A percentile compares a stretch with the other conserved stretches of the same genome.
phyloP scores from a whole-genome alignment of 768 basidiomycete genomes.

The Mycena galericulata region DNA sequence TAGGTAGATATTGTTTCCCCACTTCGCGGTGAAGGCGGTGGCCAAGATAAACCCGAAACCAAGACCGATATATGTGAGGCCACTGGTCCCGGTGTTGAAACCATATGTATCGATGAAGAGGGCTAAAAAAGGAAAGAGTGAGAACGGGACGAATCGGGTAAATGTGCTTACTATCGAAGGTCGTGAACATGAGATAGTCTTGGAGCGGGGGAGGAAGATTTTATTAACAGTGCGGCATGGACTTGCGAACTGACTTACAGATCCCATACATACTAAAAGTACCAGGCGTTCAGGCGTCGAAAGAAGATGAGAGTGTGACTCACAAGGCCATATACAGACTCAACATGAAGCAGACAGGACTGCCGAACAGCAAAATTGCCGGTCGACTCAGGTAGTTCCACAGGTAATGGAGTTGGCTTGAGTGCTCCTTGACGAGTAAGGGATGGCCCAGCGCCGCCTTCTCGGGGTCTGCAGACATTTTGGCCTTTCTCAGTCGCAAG shows the following conservation, averaged over 20 bases:
- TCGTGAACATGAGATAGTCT: slow-evolving; percentile 67
- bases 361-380: slow-evolving; percentile 62
- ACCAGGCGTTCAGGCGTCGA: no score
- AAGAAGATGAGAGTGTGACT: slow-evolving; percentile 28
- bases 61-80: slow-evolving; percentile 54
- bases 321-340: slow-evolving; percentile 77
- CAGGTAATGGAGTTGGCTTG: slow-evolving; percentile 48
- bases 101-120: slow-evolving; percentile 45
- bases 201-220: no score
- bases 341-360: slow-evolving; percentile 73
- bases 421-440: slow-evolving; percentile 23
- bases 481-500: slow-evolving; percentile 53
- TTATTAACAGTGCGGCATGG: not conserved
- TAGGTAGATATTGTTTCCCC: slow-evolving; percentile 51
- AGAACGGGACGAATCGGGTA: slow-evolving; percentile 11
- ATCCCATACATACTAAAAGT: slow-evolving; percentile 56
- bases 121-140: slow-evolving; percentile 16
- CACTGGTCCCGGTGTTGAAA: slow-evolving; percentile 40
- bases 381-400: slow-evolving; percentile 70
- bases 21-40: slow-evolving; percentile 47
- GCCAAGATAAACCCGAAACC: slow-evolving; percentile 53
- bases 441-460: slow-evolving; percentile 45
- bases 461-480: slow-evolving; percentile 48
- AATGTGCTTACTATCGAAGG: slow-evolving; percentile 60
- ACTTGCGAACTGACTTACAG: slow-evolving; percentile 37